Base-by-base conservation (phyloP, 148 eudicot genomes). In the Selenicereus undatus region DNA sequence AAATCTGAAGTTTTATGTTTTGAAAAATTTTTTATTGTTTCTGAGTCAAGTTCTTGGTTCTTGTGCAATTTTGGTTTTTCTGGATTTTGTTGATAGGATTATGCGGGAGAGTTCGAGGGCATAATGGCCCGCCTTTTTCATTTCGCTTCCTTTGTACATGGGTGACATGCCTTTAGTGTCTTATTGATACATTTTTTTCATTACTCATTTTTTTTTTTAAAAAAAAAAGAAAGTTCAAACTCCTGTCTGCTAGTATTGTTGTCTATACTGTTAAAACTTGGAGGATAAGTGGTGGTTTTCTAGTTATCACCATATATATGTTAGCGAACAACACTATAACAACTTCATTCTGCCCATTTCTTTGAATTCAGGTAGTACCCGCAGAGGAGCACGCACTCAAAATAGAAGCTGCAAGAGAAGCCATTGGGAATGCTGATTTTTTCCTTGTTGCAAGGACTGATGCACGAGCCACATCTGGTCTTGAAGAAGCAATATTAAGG, bases 371-470 rank as follows among this genome's bases (percentile, higher is more conserved):
- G 85, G 85, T 85, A 24, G 84, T 85, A 32, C 83, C 85, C 20
- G 83, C 85, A 26, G 79, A 82, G 29, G 88, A 85, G 70, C 88
- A 85, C 68, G 88, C 88, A 27, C 78, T 78, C 30, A 82, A 85
- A 56, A 85, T 85, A 32, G 88, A 82, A 39, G 84, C 88, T 7
- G 88, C 88, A 16, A 85, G 88, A 73, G 83, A 85, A 76, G 88
- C 88, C 9, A 85, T 85, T 20, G 88, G 85, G 16, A 81, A 82
- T 54, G 60, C 83, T n/a, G 85, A 85, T 71, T 85, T 85, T 70
- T 85, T 85, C 82, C 85, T 85, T 32, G 85, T 85, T 3, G 88
- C 85, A 4, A 85, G 88, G 78, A 85, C 88, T 6, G 88, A 85
- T 82, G 88, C 88, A n/a, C 83, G 85, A 20, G 82, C 88, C 72